phyloP scores from a whole-genome alignment of 2,329 filamentous ascomycete genomes.

The Pestalotiopsis sp. region DNA sequence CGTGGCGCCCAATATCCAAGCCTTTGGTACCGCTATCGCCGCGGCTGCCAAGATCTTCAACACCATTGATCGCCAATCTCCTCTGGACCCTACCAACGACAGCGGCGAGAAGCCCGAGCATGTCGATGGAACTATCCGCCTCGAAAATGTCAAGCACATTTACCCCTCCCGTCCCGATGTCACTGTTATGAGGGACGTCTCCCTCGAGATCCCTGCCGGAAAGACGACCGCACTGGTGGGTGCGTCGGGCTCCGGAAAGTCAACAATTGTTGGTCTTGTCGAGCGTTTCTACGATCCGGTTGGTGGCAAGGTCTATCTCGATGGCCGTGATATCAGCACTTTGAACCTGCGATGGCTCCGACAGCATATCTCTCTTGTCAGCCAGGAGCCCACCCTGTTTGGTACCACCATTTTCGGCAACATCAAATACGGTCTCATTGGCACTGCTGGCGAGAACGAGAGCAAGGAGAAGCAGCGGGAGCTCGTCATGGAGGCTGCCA shows the following conservation, averaged over 20 bases:
- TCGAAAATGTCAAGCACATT: constrained; percentile 85
- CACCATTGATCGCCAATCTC: constrained; percentile 87
- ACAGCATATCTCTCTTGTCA: constrained; percentile 89
- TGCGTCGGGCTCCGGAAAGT: constrained; percentile 92
- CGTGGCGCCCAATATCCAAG: constrained; percentile 81
- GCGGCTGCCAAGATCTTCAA: constrained; percentile 91
- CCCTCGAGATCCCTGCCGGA: constrained; percentile 78
- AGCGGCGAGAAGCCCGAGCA: constrained; percentile 73
- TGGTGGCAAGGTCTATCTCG: constrained; percentile 75
- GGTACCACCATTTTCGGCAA: constrained; percentile 87
- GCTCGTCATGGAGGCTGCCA: constrained; percentile 78
- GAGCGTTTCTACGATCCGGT: constrained; percentile 95
- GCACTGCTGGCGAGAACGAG: constrained; percentile 73
- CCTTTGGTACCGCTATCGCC: constrained; percentile 81
- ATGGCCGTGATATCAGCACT: constrained; percentile 78
- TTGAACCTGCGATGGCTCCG: constrained; percentile 90
- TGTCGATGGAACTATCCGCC: constrained; percentile 77
- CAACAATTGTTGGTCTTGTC: constrained; percentile 88
- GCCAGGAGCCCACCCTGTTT: constrained; percentile 91
- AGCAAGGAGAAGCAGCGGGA: constrained; percentile 68
- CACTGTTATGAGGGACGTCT: constrained; percentile 83
- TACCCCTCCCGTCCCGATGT: constrained; percentile 94
- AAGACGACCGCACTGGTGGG: constrained; percentile 94
- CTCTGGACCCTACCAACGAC: constrained; percentile 75
- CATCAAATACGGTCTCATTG: constrained; percentile 88